Conservation (phyloP, 495 filamentous ascomycete genomes). For the Xylaria longipes region DNA sequence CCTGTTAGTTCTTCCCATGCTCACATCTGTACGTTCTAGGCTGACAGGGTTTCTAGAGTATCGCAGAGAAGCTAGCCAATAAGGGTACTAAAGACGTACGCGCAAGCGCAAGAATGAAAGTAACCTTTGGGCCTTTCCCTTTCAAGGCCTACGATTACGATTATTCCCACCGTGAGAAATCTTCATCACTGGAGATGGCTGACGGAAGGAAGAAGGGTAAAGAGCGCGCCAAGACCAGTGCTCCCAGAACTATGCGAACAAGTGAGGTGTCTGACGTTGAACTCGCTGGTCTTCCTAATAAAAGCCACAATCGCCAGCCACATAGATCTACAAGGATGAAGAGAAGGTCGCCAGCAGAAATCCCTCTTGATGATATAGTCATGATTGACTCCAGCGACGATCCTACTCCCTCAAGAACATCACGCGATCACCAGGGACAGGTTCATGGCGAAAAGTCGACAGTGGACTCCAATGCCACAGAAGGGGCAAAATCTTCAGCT, state of each 20-base stretch:
- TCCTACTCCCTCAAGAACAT: not conserved
- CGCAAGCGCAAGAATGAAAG: not conserved
- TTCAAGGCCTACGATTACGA: slow-evolving; percentile 34
- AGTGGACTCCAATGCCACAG: not conserved
- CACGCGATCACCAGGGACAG: not conserved
- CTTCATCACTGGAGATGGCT: slow-evolving; percentile 28
- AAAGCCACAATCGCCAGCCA: not conserved
- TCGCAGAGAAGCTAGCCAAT: slow-evolving; percentile 21
- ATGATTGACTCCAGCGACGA: slow-evolving; percentile 28
- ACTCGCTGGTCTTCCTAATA: slow-evolving; percentile 12
- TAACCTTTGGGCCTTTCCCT: slow-evolving; percentile 2
- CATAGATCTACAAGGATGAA: slow-evolving; percentile 13
- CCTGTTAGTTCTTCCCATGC: slow-evolving; percentile 37
- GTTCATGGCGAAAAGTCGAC: not conserved
- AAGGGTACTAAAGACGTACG: slow-evolving; percentile 19
- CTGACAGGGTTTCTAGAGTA: slow-evolving; percentile 24
- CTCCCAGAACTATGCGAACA: slow-evolving; percentile 25
- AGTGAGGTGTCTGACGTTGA: slow-evolving; percentile 21
- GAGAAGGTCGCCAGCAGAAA: slow-evolving; percentile 26
- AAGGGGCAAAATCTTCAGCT: not conserved
- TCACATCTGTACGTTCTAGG: not conserved
- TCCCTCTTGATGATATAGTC: slow-evolving; percentile 21
- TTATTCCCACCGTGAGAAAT: slow-evolving; percentile 29
- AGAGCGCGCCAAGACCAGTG: slow-evolving; percentile 23
- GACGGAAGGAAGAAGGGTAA: slow-evolving; percentile 31